Evolutionary conservation across 139 green algal species (phyloP).

Genomic region (Picochlorum sp.): DNA sequence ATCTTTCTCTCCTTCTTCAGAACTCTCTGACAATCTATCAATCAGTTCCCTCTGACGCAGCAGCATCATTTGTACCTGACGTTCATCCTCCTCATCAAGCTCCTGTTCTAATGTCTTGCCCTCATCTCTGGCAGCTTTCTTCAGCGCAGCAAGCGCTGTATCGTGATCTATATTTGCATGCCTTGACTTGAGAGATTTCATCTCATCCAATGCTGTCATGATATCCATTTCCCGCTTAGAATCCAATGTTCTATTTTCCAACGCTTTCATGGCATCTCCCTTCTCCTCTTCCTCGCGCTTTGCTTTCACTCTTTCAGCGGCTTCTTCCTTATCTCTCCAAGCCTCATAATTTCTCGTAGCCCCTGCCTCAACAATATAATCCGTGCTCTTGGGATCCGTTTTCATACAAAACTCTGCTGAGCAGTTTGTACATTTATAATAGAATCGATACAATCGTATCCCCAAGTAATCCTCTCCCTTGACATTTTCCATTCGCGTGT

Average conservation of each 20-base stretch:
- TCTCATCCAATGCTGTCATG: conserved; percentile 87
- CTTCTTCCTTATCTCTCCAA: conserved; percentile 71
- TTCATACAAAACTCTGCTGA: conserved; percentile 93
- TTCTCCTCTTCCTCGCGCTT: conserved; percentile 81
- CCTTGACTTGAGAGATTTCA: conserved; percentile 60
- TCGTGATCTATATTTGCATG: conserved; percentile 22
- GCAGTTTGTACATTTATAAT: conserved; percentile 88
- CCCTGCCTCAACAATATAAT: conserved; percentile 92
- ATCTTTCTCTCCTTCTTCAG: conserved; percentile 12
- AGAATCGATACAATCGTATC: conserved; percentile 86
- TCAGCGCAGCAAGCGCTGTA: conserved; percentile 13
- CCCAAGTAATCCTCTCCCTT: conserved; percentile 87
- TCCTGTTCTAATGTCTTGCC: conserved; percentile 9
- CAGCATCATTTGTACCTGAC: conserved; percentile 55
- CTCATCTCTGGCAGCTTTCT: conserved; percentile 6
- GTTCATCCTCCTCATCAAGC: conserved; percentile 53
- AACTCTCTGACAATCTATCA: conserved; percentile 22
- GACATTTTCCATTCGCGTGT: conserved; percentile 92
- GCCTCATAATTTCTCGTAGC: conserved; percentile 92
- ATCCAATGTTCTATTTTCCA: conserved; percentile 92
- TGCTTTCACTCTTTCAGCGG: conserved; percentile 30
- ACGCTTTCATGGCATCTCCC: conserved; percentile 90
- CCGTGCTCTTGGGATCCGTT: conserved; percentile 90
- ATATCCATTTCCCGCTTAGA: conserved; percentile 95
- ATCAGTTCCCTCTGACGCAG: conserved; percentile 39